Base-by-base conservation (phyloP, 768 basidiomycete genomes). In the Podaxis sp. region DNA sequence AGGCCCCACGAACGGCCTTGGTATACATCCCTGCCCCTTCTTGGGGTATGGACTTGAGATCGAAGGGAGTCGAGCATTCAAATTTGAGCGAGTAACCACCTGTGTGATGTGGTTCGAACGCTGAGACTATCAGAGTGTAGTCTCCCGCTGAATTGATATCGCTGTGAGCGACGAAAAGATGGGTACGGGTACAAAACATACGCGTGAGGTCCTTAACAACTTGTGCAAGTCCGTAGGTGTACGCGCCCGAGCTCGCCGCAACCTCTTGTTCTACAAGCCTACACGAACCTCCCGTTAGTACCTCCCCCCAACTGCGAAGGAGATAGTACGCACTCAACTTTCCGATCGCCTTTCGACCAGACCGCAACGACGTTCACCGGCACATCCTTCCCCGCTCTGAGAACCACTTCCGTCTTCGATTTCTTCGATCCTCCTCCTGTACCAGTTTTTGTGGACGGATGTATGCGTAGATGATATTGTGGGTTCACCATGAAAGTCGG, bases 1-100 rank as follows among this genome's bases (percentile, higher is more conserved):
- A 99, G 41, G 79, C 75, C 3, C 93, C 94, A n/a, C 77, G 82
- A 2, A 89, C 67, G 0, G 79, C 70, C 66, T 91, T 89, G 22
- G 75, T 76, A 71, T 89, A 96, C 94, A 97, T 93, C 0, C 95
- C 96, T 0, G 95, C 93, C 0, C 94, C 95, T 76, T 99, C 96
- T 62, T 88, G 85, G 0, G 88, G 86, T 24, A 97, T 89, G 0
- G 84, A 66, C 54, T 76, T 77, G 24, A 97, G 64, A 17, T 87
- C 84, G 56, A 95, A 81, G 0, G 84, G 80, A 62, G 73, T 71
- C 0, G 87, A 83, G 60, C 89, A 84, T 55, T 90, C 85, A 2
- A 93, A 74, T 24, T 79, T 80, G 26, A 97, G 72, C 0, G 78
- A 80, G 74, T 87, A 96, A 8, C 81, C 65, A 2, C 92, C 93